phyloP scores from a whole-genome alignment of 495 filamentous ascomycete genomes.

The Neurospora intermedia region DNA sequence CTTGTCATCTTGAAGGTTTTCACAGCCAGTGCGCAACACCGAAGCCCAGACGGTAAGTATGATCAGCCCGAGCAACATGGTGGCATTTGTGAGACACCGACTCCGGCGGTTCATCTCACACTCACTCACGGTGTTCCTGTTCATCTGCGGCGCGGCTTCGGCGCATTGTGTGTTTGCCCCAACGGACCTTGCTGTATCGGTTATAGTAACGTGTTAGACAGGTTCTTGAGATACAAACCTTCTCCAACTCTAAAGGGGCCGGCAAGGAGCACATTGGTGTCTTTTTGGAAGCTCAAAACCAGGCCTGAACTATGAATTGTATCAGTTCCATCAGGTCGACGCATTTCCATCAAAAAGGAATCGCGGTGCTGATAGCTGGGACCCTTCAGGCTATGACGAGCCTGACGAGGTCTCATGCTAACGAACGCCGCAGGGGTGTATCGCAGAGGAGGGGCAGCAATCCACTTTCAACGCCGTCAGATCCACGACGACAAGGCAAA shows the following conservation, averaged over 20 bases:
- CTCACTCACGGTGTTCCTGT: not conserved
- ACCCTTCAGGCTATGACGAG: not conserved
- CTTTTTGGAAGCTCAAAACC: not conserved
- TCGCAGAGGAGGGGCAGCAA: not conserved
- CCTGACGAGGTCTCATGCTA: not conserved
- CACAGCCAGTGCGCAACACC: not conserved
- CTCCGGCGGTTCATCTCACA: not conserved
- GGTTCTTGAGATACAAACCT: not conserved
- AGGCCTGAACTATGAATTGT: not conserved
- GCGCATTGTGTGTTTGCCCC: not conserved
- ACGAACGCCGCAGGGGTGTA: not conserved
- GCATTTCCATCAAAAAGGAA: not conserved
- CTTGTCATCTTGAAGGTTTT: not conserved
- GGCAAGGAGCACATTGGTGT: not conserved
- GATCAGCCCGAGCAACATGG: not conserved
- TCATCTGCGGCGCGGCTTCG: not conserved
- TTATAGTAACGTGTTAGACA: not conserved
- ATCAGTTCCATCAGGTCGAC: not conserved
- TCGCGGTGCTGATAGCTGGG: not conserved
- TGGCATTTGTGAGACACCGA: not conserved
- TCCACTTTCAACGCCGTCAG: not conserved
- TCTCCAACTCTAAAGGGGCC: not conserved
- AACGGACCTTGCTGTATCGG: not conserved
- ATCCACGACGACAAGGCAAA: not conserved
- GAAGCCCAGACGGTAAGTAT: not conserved